A percentile compares a stretch with the other conserved stretches of the same genome.
Evolutionary conservation across 768 basidiomycete species (phyloP).

Genomic region (Pulveroboletus sp.): DNA sequence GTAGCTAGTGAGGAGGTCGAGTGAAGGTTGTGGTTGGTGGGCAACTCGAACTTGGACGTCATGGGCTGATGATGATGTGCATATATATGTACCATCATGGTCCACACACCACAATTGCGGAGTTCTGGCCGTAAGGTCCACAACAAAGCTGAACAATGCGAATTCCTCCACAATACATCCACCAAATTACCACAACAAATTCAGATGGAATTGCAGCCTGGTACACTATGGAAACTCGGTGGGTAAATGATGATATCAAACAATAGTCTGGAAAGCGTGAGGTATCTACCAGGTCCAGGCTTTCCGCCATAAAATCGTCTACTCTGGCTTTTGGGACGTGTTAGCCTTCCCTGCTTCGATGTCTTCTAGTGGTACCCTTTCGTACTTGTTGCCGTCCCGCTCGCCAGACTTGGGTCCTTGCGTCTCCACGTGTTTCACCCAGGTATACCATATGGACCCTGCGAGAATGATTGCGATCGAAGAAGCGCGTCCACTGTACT

Average conservation of each 20-base stretch:
- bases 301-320: constrained; percentile 4
- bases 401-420: constrained; percentile 35
- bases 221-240: constrained; percentile 6
- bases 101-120: neutral
- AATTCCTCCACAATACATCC: neutral
- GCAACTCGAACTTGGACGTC: constrained; percentile 4
- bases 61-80: constrained; percentile 14
- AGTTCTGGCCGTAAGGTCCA: constrained; percentile 6
- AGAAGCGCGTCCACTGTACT: constrained; percentile 67
- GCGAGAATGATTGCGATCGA: constrained; percentile 79
- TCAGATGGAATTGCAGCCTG: neutral
- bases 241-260: constrained; percentile 4
- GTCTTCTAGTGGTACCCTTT: constrained; percentile 63
- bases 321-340: constrained; percentile 29
- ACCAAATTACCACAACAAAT: too few relatives aligned
- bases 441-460: constrained; percentile 85
- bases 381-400: constrained; percentile 41
- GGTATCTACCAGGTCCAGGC: constrained; percentile 16
- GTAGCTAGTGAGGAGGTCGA: neutral
- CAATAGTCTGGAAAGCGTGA: neutral
- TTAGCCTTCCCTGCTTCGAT: constrained; percentile 48
- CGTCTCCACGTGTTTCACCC: constrained; percentile 78
- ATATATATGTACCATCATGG: neutral
- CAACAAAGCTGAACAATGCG: neutral
- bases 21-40: constrained; percentile 5